Evolutionary conservation across 768 basidiomycete genomes (phyloP), one percentile per base, ranked within the genome.

Genomic region (Antrodiella citrinella): DNA sequence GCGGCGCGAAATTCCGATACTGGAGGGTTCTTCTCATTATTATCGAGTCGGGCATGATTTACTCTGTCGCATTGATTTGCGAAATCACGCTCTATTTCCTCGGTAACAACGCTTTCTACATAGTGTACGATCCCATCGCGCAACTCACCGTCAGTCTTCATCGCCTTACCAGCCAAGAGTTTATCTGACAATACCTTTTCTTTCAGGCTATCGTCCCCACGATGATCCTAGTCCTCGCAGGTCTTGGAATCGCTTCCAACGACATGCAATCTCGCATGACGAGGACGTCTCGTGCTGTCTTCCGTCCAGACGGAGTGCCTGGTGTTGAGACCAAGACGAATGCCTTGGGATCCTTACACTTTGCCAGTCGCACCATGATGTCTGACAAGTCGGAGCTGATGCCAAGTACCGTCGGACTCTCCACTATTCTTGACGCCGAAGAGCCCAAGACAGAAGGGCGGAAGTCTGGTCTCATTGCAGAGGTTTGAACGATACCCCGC

Each of bases 101-200:
- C n/a, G 53, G 56, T 22, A 60, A 56, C 18, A 67, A 66, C 51
- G 62, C 63, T 13, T 65, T 69, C 55, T 68, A 68, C 57, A 68
- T 68, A 47, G 54, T 68, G n/a, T 66, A 66, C 42, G 68, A 69
- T 51, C 63, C 67, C n/a, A 64, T 66, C 55, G 65, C 64, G 22
- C 66, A 69, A 55, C 59, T 65, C 22, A 65, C 64, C 18, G 64
- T 64, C 23, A 22, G 61, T 45, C 22, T 22, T 22, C 47, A 13
- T 41, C 19, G 30, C 22, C 23, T 42, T 38, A 10, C 15, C 51
- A 39, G 25, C 40, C n/a, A n/a, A n/a, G n/a, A 15, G 12, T 48
- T 44, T 19, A 25, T 48, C 39, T 45, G 45, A 24, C n/a, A n/a
- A n/a, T n/a, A n/a, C 10, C 2, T 30, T 7, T 44, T 25, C 2